phyloP scores from a whole-genome alignment of 495 filamentous ascomycete genomes.

The Tirmania nivea region DNA sequence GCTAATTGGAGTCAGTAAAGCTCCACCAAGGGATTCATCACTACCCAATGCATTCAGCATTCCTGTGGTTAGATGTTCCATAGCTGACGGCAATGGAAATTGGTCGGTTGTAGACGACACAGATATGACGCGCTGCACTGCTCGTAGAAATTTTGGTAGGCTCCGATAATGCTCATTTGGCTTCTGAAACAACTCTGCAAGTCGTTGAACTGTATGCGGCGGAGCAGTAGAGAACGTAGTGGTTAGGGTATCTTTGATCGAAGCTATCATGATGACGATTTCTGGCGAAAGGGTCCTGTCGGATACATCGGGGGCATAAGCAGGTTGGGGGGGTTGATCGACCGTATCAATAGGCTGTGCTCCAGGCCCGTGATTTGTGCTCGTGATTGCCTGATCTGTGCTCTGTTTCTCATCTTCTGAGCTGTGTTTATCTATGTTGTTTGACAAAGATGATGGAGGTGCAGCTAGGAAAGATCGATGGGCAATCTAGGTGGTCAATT shows the following conservation, averaged over 20 bases:
- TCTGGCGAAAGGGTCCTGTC: not conserved
- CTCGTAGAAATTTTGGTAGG: conserved; percentile 66
- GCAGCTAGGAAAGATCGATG: too few relatives aligned
- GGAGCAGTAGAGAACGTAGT: conserved; percentile 50
- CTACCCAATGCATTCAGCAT: conserved; percentile 34
- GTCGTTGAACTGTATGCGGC: conserved; percentile 79
- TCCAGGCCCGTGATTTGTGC: too few relatives aligned
- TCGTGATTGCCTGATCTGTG: too few relatives aligned
- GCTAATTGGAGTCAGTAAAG: conserved; percentile 78
- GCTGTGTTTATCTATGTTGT: too few relatives aligned
- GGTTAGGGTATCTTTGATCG: conserved; percentile 44
- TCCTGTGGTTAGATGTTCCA: conserved; percentile 23
- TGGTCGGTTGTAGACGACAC: conserved; percentile 63
- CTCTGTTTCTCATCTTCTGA: too few relatives aligned
- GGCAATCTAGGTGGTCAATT: too few relatives aligned
- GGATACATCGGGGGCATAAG: not conserved
- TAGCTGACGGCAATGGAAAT: conserved; percentile 56
- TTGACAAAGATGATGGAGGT: too few relatives aligned
- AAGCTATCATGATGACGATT: conserved; percentile 4
- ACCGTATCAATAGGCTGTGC: not conserved
- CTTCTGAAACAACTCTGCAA: conserved; percentile 68
- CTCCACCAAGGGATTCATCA: conserved; percentile 78
- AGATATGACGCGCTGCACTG: conserved; percentile 73
- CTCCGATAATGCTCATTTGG: conserved; percentile 61
- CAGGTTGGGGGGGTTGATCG: too few relatives aligned